Evolutionary conservation across 768 basidiomycete species (phyloP).

Genomic region (Calvatia gigantea): DNA sequence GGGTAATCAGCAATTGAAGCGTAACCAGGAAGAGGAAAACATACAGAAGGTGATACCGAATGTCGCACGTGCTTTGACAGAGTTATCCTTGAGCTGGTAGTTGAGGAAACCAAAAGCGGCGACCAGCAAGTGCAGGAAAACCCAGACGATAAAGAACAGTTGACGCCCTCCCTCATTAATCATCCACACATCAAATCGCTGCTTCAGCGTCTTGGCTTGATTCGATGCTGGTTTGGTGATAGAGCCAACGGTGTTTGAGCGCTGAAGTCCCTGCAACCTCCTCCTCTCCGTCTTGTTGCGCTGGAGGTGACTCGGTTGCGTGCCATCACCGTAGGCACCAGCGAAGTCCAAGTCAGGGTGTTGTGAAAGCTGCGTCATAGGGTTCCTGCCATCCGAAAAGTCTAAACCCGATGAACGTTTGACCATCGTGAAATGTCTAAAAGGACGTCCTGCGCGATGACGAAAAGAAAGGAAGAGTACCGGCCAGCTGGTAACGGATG

Average conservation of each 20-base stretch:
- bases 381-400: constrained; percentile 53
- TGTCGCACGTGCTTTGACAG: constrained; percentile 53
- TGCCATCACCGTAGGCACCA: constrained; percentile 21
- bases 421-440: constrained; percentile 22
- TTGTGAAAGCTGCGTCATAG: constrained; percentile 40
- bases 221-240: constrained; percentile 25
- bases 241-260: constrained; percentile 40
- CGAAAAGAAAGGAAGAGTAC: constrained; percentile 36
- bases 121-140: constrained; percentile 78
- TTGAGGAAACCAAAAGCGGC: constrained; percentile 72
- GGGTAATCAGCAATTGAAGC: constrained; percentile 25
- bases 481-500: constrained; percentile 43
- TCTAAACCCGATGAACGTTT: constrained; percentile 64
- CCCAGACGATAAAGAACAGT: constrained; percentile 77
- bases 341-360: constrained; percentile 50
- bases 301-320: constrained; percentile 51
- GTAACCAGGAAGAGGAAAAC: constrained; percentile 23
- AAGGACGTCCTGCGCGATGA: constrained; percentile 38
- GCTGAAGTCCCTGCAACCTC: constrained; percentile 83
- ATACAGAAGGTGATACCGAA: constrained; percentile 81
- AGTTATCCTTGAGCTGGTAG: constrained; percentile 80
- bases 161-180: constrained; percentile 86
- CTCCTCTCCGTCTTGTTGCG: constrained; percentile 85
- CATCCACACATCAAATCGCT: constrained; percentile 77
- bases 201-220: constrained; percentile 32